Conservation (phyloP, 2,329 filamentous ascomycete genomes). For the Exophiala spinifera region DNA sequence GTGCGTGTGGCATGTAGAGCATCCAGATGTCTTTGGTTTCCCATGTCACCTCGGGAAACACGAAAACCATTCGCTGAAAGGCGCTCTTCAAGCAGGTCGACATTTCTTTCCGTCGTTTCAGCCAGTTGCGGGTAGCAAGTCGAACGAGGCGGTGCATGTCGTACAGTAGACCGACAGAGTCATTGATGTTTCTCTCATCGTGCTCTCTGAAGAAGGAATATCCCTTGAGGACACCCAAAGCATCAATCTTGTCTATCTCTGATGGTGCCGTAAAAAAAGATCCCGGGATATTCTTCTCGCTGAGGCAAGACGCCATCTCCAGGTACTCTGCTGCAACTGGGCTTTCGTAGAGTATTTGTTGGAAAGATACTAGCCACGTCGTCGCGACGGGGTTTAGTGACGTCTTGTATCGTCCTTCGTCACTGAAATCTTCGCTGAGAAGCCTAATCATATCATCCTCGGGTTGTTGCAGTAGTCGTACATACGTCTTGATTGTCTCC, state of each 20-base stretch:
- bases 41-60: conserved; percentile 23
- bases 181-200: conserved; percentile 1
- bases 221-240: conserved; percentile 31
- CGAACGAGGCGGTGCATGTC: conserved; percentile 37
- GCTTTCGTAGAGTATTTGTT: conserved; percentile 32
- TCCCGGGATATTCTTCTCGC: conserved; percentile 33
- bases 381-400: conserved; percentile 31
- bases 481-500: conserved; percentile 16
- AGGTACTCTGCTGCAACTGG: conserved; percentile 34
- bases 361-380: conserved; percentile 40
- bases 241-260: conserved; percentile 28
- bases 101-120: conserved; percentile 26
- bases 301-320: conserved; percentile 35
- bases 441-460: conserved; percentile 32
- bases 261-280: conserved; percentile 29
- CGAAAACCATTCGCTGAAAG: conserved; percentile 21
- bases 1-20: conserved; percentile 1
- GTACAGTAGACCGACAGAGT: conserved; percentile 1
- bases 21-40: conserved; percentile 19
- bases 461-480: conserved; percentile 27
- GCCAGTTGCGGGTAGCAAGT: conserved; percentile 35
- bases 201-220: conserved; percentile 34
- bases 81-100: conserved; percentile 9
- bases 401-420: conserved; percentile 30
- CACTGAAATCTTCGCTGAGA: conserved; percentile 35